Percentiles rank a stretch among this genome's conserved stretches.
Evolutionary conservation across 768 basidiomycete genomes (phyloP).

Genomic region (Amanita rimosa): DNA sequence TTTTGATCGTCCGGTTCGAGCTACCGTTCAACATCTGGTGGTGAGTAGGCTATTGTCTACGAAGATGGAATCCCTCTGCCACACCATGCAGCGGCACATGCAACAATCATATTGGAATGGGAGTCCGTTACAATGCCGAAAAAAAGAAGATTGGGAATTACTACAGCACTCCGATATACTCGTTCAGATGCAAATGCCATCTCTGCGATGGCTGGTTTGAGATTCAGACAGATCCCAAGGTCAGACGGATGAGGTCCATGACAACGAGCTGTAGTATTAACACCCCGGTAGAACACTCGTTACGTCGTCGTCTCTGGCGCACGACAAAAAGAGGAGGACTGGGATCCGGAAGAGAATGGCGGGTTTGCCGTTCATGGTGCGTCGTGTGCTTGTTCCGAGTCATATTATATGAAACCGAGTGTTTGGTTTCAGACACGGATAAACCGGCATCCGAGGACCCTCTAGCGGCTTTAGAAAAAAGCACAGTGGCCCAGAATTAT

Average conservation of each 20-base stretch:
- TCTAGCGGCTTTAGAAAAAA: conserved; percentile 83
- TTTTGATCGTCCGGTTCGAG: conserved; percentile 92
- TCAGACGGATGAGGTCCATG: conserved; percentile 20
- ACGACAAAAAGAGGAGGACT: conserved; percentile 90
- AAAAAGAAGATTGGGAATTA: conserved; percentile 96
- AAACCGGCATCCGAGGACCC: conserved; percentile 64
- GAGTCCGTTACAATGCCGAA: conserved; percentile 99
- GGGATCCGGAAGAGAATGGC: conserved; percentile 95
- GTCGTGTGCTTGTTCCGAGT: conserved; percentile 9
- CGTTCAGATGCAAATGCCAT: conserved; percentile 97
- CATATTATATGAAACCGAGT: neutral
- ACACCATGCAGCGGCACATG: conserved; percentile 64
- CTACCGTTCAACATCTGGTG: conserved; percentile 96
- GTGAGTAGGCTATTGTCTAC: conserved; percentile 30
- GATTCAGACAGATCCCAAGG: conserved; percentile 96
- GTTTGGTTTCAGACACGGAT: conserved; percentile 48
- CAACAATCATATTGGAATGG: conserved; percentile 96
- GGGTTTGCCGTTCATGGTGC: conserved; percentile 82
- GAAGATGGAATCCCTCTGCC: neutral
- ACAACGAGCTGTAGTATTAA: neutral
- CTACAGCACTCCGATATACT: conserved; percentile 89
- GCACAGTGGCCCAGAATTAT: conserved; percentile 62
- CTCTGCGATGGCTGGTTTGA: conserved; percentile 96
- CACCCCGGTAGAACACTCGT: conserved; percentile 68
- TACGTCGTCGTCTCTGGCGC: conserved; percentile 92